phyloP scores from a whole-genome alignment of 75 land plant genomes.

The Sequoiadendron giganteum region DNA sequence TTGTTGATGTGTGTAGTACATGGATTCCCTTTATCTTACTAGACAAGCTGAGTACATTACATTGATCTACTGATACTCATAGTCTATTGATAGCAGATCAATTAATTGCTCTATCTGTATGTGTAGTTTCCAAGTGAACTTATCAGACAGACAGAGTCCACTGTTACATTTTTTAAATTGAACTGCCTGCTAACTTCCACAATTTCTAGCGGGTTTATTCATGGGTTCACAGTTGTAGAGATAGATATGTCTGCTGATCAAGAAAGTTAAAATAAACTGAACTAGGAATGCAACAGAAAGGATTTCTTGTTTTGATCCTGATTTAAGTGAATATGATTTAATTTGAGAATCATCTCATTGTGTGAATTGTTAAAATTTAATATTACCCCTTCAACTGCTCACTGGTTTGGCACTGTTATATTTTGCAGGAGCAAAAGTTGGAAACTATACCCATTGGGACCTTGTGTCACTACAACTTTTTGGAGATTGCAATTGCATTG shows the following conservation, averaged over 20 bases:
- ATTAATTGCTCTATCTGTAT: background rate
- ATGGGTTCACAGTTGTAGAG: background rate
- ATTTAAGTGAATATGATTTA: background rate
- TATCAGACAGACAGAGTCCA: background rate
- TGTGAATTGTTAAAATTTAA: background rate
- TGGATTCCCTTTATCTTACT: background rate
- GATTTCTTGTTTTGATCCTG: background rate
- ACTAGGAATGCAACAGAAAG: background rate
- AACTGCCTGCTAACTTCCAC: background rate
- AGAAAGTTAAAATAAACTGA: background rate
- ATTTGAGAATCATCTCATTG: background rate
- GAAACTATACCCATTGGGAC: constrained; percentile 25
- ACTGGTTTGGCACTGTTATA: background rate
- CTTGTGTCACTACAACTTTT: constrained; percentile 56
- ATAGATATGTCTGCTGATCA: background rate
- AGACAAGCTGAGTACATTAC: background rate
- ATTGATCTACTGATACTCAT: background rate
- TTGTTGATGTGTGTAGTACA: background rate
- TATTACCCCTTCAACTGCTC: background rate
- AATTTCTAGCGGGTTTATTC: background rate
- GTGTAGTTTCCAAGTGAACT: background rate
- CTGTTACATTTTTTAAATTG: background rate
- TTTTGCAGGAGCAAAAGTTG: constrained; percentile 33
- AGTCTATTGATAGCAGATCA: background rate
- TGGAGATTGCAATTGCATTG: constrained; percentile 56